Evolutionary conservation across 179 eudicot species (phyloP), one percentile per base, ranked within the genome.

Genomic region (Beta corolliflora): DNA sequence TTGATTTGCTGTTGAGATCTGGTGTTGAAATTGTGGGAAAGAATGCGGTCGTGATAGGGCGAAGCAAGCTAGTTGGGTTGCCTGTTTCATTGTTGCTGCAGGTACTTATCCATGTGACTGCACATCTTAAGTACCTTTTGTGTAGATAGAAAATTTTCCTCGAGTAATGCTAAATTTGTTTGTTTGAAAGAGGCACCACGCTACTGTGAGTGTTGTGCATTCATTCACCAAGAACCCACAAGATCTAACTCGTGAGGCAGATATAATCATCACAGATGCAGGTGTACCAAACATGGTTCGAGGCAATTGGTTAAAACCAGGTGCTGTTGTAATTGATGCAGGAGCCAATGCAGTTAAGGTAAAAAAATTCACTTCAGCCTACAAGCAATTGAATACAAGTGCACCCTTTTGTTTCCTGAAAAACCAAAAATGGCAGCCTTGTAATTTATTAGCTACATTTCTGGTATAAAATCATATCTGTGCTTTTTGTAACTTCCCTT

Each of bases 261-360:
- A 90, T 77, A 90, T 90, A 66, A 76, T 90, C 70, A 83, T 90
- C 50, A 67, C 90, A 65, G 93, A 90, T 87, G 90, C 83, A 0
- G 90, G 91, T 10, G 81, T 85, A 73, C 91, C 93, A 5, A 87
- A 90, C 75, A 16, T 88, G 85, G 86, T 90, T 63, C 87, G 89
- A 82, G 93, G 93, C 61, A 77, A 83, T 78, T 90, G 93, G 93
- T 77, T 88, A 45, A 90, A 86, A 78, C 87, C 86, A 70, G 93
- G 91, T 55, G 89, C 85, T 1, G 81, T 90, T 60, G 89, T 90
- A 54, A 88, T 90, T 72, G 93, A 90, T 82, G 85, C 88, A 66
- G 91, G 90, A 60, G 77, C 89, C 58, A 90, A 83, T 73, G 80
- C 88, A 23, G 81, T 88, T 48, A 86, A 88, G 91, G 92, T 90